These are phyloP conservation scores for Penicillium palitans DNA, from an alignment of 2,329 filamentous ascomycete species.

Conservation along the genomic window DNA sequence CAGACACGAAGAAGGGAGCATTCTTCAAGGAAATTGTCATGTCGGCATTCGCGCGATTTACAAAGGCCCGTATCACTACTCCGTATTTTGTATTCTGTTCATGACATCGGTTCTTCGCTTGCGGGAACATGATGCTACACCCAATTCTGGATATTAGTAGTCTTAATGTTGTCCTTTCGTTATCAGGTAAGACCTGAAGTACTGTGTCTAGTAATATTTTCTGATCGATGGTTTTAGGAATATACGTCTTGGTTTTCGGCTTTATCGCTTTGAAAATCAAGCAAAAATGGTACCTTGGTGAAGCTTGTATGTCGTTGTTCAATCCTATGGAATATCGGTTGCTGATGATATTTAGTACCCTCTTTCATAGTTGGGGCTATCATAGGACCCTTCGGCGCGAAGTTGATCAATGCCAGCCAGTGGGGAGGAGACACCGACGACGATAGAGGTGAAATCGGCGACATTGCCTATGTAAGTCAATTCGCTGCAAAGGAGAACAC, in stretches of 20 bases:
- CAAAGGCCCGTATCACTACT: background rate
- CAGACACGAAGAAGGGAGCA: background rate
- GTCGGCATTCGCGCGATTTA: background rate
- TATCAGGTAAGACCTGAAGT: constrained; percentile 30
- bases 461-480: constrained; percentile 44
- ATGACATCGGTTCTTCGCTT: background rate
- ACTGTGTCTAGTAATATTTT: background rate
- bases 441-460: constrained; percentile 41
- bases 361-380: constrained; percentile 56
- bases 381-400: constrained; percentile 57
- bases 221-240: constrained; percentile 26
- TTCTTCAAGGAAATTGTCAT: background rate
- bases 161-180: constrained; percentile 37
- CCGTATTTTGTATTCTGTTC: background rate
- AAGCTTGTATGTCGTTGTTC: constrained; percentile 35
- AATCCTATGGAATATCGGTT: background rate
- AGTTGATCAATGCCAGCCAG: constrained; percentile 50
- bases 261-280: constrained; percentile 41
- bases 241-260: constrained; percentile 37
- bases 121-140: constrained; percentile 32
- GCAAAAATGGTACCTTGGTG: constrained; percentile 42
- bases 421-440: constrained; percentile 39
- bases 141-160: constrained; percentile 38
- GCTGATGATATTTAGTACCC: constrained; percentile 46
- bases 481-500: background rate